Percentiles rank a stretch among this genome's conserved stretches.
phyloP scores from a whole-genome alignment of 2,329 filamentous ascomycete species.

The Penicillium sp. region DNA sequence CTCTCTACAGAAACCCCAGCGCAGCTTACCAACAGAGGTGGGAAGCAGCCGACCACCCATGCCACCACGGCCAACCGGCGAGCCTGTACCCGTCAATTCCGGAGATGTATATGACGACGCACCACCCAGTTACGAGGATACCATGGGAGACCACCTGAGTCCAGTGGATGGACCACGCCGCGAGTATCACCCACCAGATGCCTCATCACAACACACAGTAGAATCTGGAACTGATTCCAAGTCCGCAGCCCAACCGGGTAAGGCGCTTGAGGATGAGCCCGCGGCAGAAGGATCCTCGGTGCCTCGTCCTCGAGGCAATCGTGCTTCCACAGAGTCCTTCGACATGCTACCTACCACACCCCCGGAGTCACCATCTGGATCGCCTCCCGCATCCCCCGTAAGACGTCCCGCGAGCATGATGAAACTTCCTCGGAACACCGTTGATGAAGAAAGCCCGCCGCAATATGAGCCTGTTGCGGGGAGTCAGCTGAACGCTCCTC shows the following conservation, averaged over 20 bases:
- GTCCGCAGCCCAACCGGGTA: slow-evolving; percentile 33
- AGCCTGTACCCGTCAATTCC: slow-evolving; percentile 25
- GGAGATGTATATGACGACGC: slow-evolving; percentile 61
- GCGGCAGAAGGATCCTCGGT: slow-evolving; percentile 25
- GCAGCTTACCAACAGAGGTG: slow-evolving; percentile 26
- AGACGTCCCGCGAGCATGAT: slow-evolving; percentile 35
- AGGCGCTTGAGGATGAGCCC: slow-evolving; percentile 30
- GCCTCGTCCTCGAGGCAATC: slow-evolving; percentile 20
- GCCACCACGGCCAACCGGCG: slow-evolving; percentile 39
- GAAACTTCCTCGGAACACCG: slow-evolving; percentile 29
- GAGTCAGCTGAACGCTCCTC: slow-evolving; percentile 12
- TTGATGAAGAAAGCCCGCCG: slow-evolving; percentile 33
- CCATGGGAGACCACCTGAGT: slow-evolving; percentile 74
- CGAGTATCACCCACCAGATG: slow-evolving; percentile 49
- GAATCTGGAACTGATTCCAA: slow-evolving; percentile 42
- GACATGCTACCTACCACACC: slow-evolving; percentile 42
- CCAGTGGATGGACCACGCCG: slow-evolving; percentile 69
- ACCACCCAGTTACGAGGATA: slow-evolving; percentile 94
- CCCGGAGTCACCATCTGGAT: slow-evolving; percentile 36
- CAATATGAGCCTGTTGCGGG: slow-evolving; percentile 33
- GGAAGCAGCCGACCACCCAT: slow-evolving; percentile 38
- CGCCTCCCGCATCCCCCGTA: slow-evolving; percentile 33
- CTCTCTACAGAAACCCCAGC: slow-evolving; percentile 17
- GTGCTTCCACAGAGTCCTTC: slow-evolving; percentile 41
- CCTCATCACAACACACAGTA: slow-evolving; percentile 31